Evolutionary conservation across 305 asterid genomes (phyloP).

Genomic region (Salvia sclarea): DNA sequence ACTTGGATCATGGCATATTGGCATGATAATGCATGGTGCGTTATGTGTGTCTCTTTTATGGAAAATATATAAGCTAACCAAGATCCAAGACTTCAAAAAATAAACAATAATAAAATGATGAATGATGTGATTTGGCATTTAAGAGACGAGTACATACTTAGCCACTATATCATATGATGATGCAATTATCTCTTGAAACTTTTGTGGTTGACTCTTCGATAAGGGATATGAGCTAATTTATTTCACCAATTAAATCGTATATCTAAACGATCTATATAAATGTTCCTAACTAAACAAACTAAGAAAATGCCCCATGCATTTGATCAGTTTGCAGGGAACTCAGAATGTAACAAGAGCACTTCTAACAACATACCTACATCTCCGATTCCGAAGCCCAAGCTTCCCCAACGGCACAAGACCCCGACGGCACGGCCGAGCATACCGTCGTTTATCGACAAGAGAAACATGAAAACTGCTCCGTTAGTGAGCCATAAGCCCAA

Average conservation of each 20-base stretch:
- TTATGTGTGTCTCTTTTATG: too few relatives aligned
- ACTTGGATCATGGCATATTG: too few relatives aligned
- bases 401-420: slow-evolving; percentile 41
- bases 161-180: not conserved
- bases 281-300: not conserved
- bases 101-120: too few relatives aligned
- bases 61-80: too few relatives aligned
- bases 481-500: slow-evolving; percentile 29
- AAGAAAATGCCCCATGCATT: not conserved
- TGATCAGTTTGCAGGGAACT: slow-evolving; percentile 60
- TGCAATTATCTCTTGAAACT: too few relatives aligned
- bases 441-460: slow-evolving; percentile 40
- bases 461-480: slow-evolving; percentile 46
- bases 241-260: too few relatives aligned
- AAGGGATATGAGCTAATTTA: too few relatives aligned
- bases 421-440: slow-evolving; percentile 44
- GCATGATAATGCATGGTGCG: too few relatives aligned
- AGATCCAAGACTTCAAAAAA: too few relatives aligned
- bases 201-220: not conserved
- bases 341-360: slow-evolving; percentile 31
- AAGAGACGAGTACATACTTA: too few relatives aligned
- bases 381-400: slow-evolving; percentile 43
- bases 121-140: too few relatives aligned
- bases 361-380: slow-evolving; percentile 31
- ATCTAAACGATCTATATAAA: too few relatives aligned